Base-by-base conservation (phyloP, 306 rosid species). In the Rosa lucieae region DNA sequence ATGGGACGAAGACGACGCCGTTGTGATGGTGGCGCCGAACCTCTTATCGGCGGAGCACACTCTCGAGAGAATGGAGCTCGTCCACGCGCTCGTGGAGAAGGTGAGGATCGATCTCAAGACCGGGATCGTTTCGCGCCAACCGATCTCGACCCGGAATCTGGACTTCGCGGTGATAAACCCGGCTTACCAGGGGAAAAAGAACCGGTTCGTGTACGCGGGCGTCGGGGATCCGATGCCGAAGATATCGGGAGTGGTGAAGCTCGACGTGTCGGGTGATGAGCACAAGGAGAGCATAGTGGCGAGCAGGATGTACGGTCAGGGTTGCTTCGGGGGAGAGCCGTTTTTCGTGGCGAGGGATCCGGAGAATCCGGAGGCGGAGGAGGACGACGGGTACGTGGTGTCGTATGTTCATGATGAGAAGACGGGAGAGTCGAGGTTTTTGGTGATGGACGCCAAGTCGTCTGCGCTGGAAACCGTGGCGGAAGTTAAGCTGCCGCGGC, bases 221-320 rank as follows among this genome's bases (percentile, higher is more conserved):
- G 48, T 92, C 0, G 97, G 99, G 3, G 91, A 95, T 68, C 99
- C 99, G 0, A 91, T 92, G 97, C 99, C 98, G 18, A 95, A 91
- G 80, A 84, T 95, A 11, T 37, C 97, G 0, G 99, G 99, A n/a
- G 89, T 93, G 53, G 99, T 89, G 43, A 95, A 95, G 81, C 82
- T 95, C 0, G 99, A 95, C 67, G 82, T 95, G 68, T 82, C 86
- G 11, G 86, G 65, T 0, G 83, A 66, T 37, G 84, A 87, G 72
- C 78, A 53, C 15, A 56, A 48, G 87, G 93, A 92, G 58, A 85
- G 90, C 15, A 89, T 84, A 32, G 89, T 90, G 29, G 97, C 86
- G 0, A 74, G 88, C 53, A 82, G 94, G 74, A 88, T 95, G 87
- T 95, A 4, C 15, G 98, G 92, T 0, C 86, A 70, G 4, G 91